Evolutionary conservation across 1,284 basidiomycete genomes (phyloP), one percentile per base, ranked within the genome.

Genomic region (Leccinum subrobustum): DNA sequence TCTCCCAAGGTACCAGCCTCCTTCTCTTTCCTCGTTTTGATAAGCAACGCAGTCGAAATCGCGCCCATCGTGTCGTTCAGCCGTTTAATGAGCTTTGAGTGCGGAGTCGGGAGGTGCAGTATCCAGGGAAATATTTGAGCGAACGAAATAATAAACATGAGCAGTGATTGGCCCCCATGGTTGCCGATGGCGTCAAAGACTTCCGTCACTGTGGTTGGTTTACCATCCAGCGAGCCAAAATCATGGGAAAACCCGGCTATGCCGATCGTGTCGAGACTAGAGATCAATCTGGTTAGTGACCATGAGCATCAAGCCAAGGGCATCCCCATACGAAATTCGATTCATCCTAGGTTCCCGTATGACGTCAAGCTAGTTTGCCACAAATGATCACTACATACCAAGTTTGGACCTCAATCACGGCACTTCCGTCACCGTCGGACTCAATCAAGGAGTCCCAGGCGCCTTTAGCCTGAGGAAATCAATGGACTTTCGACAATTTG

Each of bases 161-260:
- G 52, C 47, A 76, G 3, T 20, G 50, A 62, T 58, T 55, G 66
- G 51, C 61, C 74, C 61, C 62, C 47, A 56, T 3, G 6, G 2
- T 72, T 70, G 61, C 47, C 37, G 8, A 83, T 71, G 1, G 76
- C 67, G 12, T 84, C 79, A 58, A 86, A 83, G 1, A 78, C 73
- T 4, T 80, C 77, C 0, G 78, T 76, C 4, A 86, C 78, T 3
- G 76, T 61, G 2, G 80, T 75, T 2, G 69, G 65, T 64, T 81
- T 75, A 8, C 83, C 84, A 6, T 81, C 77, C 20, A 87, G 73
- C 0, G 82, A 74, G 4, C 78, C 78, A 64, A 87, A 87, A 64
- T 86, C 78, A 67, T 86, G 82, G 3, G 81, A 80, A 65, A 88
- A 87, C 0, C 84, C 85, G 0, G 83, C 82, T 54, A 86, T 83